Evolutionary conservation across 495 filamentous ascomycete genomes (phyloP).

Genomic region (Penicillium odoratum): DNA sequence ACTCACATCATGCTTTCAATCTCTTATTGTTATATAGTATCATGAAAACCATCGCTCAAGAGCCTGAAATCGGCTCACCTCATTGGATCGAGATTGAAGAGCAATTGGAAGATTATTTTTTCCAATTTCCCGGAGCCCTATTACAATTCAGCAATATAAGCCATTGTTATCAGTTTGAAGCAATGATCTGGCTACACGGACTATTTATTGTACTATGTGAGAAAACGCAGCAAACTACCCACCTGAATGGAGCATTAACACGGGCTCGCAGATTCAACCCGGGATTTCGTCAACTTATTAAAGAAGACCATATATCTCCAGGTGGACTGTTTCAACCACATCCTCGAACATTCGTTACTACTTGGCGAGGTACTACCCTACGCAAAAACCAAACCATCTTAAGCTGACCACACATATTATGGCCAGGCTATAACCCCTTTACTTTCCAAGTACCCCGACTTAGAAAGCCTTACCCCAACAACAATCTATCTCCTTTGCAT

Average conservation of each 20-base stretch:
- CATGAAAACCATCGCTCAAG: not conserved
- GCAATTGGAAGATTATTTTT: not conserved
- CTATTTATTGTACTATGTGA: not conserved
- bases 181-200: constrained; percentile 1
- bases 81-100: not conserved
- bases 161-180: not conserved
- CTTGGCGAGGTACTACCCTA: not conserved
- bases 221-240: not conserved
- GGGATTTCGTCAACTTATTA: not conserved
- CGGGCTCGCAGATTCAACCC: not conserved
- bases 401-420: not conserved
- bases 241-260: not conserved
- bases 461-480: not conserved
- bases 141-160: not conserved
- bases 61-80: not conserved
- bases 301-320: not conserved
- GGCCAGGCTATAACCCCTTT: not conserved
- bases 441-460: not conserved
- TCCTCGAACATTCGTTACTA: not conserved
- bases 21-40: not conserved
- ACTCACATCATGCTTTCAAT: not conserved
- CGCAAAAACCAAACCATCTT: too few relatives aligned
- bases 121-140: not conserved
- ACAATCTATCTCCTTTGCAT: constrained; percentile 1
- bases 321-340: not conserved